These are phyloP conservation scores for Rubroboletus pulcherrimus DNA, from an alignment of 768 basidiomycete species.

Conservation along the genomic window DNA sequence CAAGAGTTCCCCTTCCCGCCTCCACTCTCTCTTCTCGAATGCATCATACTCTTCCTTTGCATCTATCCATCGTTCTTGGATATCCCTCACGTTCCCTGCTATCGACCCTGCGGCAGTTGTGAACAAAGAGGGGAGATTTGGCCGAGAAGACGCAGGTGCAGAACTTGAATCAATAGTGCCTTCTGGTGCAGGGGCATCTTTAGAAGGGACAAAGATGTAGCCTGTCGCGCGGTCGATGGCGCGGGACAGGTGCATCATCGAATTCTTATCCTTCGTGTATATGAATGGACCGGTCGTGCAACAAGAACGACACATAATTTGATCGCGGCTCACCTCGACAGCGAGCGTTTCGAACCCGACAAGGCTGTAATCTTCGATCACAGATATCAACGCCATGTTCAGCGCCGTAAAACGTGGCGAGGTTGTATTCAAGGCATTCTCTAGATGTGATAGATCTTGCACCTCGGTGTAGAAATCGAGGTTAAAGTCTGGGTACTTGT, in stretches of 20 bases:
- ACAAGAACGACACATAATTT: background rate
- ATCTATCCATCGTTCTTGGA: constrained; percentile 96
- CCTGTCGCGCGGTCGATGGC: constrained; percentile 90
- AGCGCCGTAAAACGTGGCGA: constrained; percentile 71
- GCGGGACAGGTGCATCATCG: constrained; percentile 85
- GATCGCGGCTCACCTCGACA: constrained; percentile 64
- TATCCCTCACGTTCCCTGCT: constrained; percentile 59
- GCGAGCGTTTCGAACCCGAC: constrained; percentile 97
- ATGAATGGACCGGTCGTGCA: background rate
- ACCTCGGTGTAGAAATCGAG: constrained; percentile 98
- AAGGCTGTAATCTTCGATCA: constrained; percentile 91
- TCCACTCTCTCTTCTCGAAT: constrained; percentile 74
- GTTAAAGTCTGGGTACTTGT: constrained; percentile 72
- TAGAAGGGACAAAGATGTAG: constrained; percentile 76
- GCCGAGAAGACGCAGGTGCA: constrained; percentile 40
- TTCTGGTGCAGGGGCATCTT: constrained; percentile 30
- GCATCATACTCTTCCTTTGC: constrained; percentile 78
- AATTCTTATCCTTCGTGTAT: constrained; percentile 73
- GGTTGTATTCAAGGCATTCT: constrained; percentile 62
- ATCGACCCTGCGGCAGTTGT: constrained; percentile 58
- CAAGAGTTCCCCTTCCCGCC: constrained; percentile 58
- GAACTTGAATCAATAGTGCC: constrained; percentile 30
- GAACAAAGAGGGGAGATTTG: constrained; percentile 68
- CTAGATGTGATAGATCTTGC: constrained; percentile 88
- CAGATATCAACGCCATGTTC: constrained; percentile 85